Percentiles rank a stretch among this genome's conserved stretches.
These are phyloP conservation scores for Xanthoceras sorbifolium DNA, from an alignment of 345 rosid genomes.

Conservation along the genomic window DNA sequence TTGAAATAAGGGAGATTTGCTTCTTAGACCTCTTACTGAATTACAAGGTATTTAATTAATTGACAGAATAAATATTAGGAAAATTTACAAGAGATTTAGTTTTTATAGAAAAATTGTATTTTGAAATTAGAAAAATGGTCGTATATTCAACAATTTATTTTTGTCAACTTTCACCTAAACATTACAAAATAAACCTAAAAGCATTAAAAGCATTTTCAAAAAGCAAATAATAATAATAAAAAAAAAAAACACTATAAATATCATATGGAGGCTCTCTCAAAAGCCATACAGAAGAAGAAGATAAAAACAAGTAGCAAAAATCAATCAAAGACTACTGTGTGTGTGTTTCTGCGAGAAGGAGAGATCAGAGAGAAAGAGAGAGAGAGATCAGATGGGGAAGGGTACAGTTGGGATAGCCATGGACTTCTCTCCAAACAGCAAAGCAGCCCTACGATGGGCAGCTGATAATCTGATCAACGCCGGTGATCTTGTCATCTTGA, in stretches of 20 bases:
- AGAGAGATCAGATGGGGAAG: constrained; percentile 30
- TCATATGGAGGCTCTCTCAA: not conserved
- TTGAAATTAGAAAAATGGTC: too few relatives aligned
- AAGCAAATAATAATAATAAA: too few relatives aligned
- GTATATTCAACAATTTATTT: too few relatives aligned
- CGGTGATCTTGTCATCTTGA: constrained; percentile 35
- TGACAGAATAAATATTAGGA: too few relatives aligned
- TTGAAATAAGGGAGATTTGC: not conserved
- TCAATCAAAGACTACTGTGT: not conserved
- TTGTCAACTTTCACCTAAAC: not conserved
- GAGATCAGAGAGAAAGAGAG: not conserved
- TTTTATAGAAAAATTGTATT: too few relatives aligned
- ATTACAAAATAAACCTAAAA: not conserved
- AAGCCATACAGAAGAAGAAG: not conserved
- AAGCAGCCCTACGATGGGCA: constrained; percentile 51
- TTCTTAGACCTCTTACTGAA: not conserved
- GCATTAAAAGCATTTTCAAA: not conserved
- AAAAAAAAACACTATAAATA: not conserved
- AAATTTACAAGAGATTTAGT: not conserved
- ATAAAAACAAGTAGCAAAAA: not conserved
- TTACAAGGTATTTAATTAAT: not conserved
- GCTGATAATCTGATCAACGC: constrained; percentile 34
- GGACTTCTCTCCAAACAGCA: constrained; percentile 55
- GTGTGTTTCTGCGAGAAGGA: not conserved
- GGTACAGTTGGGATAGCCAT: constrained; percentile 45